These are phyloP conservation scores for Lichtheimia hyalospora DNA, from an alignment of 371 early-diverging fungal genomes.

Conservation along the genomic window DNA sequence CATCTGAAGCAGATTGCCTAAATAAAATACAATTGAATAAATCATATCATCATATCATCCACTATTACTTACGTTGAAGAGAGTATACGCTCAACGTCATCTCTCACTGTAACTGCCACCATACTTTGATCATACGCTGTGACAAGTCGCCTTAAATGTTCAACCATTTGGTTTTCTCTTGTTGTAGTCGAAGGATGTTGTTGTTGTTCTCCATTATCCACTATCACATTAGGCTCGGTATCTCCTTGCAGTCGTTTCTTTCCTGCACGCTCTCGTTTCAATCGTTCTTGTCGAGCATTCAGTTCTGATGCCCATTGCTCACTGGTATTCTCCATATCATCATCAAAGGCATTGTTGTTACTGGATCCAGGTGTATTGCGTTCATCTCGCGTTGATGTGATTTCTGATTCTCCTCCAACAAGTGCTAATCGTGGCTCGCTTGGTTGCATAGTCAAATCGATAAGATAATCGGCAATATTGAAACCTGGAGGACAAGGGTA, in stretches of 20 bases:
- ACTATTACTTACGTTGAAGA: constrained; percentile 9
- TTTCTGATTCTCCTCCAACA: neutral
- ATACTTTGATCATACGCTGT: constrained; percentile 46
- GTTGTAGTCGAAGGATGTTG: too few species aligned
- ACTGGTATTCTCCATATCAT: constrained; percentile 38
- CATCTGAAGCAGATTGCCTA: constrained; percentile 13
- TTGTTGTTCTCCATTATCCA: constrained; percentile 18
- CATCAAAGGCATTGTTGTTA: constrained; percentile 6
- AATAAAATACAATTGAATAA: neutral
- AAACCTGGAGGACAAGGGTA: constrained; percentile 85
- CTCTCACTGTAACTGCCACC: constrained; percentile 34
- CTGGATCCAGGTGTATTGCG: too few species aligned
- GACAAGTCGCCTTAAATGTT: constrained; percentile 47
- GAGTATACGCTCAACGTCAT: constrained; percentile 48
- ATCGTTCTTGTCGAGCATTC: constrained; percentile 21
- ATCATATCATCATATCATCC: neutral
- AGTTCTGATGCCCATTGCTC: constrained; percentile 45
- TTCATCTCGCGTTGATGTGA: too few species aligned
- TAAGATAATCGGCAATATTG: constrained; percentile 91
- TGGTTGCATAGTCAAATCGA: constrained; percentile 77
- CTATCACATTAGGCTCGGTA: constrained; percentile 16
- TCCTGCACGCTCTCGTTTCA: constrained; percentile 14
- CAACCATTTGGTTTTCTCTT: neutral
- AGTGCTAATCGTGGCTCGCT: constrained; percentile 10
- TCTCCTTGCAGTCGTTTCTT: constrained; percentile 13